These are phyloP conservation scores for Sarocladium oryzae DNA, from an alignment of 2,329 filamentous ascomycete species.

Conservation along the genomic window DNA sequence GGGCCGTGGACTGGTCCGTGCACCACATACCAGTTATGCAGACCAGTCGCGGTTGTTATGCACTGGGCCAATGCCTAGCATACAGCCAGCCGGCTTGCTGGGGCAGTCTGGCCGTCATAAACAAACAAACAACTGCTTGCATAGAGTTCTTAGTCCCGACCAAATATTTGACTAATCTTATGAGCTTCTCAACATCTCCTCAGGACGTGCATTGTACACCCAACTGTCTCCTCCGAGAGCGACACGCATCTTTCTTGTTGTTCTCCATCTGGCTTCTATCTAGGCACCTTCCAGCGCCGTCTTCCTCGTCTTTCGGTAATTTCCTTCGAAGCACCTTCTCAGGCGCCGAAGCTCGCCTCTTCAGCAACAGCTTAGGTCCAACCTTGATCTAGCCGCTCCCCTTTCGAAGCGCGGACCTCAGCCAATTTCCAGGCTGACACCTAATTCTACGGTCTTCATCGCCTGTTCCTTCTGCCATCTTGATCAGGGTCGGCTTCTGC, in stretches of 20 bases:
- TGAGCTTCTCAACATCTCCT: slow-evolving; percentile 2
- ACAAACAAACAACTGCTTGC: slow-evolving; percentile 9
- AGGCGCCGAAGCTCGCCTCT: not conserved
- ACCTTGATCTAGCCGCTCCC: slow-evolving; percentile 1
- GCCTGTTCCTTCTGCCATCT: not conserved
- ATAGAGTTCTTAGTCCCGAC: slow-evolving; percentile 2
- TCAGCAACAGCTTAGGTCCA: slow-evolving; percentile 2
- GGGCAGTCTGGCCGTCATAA: not conserved
- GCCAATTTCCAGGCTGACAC: slow-evolving; percentile 3
- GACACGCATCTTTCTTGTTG: not conserved
- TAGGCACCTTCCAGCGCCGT: not conserved
- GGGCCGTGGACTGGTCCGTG: slow-evolving; percentile 17
- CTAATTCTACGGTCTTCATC: not conserved
- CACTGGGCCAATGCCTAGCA: not conserved
- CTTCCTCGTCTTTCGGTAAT: not conserved
- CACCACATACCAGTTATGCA: slow-evolving; percentile 15
- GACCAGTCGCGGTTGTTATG: slow-evolving; percentile 2
- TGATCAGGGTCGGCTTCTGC: not conserved
- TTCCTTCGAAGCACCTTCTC: not conserved
- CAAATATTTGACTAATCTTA: slow-evolving; percentile 1
- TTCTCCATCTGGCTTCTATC: not conserved
- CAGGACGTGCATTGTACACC: not conserved
- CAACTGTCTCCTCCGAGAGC: not conserved
- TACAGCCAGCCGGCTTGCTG: not conserved
- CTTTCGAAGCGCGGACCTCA: slow-evolving; percentile 6